Percentiles rank a stretch among this genome's conserved stretches.
Conservation (phyloP, 441 rosid genomes). For the Populus trichocarpa region DNA sequence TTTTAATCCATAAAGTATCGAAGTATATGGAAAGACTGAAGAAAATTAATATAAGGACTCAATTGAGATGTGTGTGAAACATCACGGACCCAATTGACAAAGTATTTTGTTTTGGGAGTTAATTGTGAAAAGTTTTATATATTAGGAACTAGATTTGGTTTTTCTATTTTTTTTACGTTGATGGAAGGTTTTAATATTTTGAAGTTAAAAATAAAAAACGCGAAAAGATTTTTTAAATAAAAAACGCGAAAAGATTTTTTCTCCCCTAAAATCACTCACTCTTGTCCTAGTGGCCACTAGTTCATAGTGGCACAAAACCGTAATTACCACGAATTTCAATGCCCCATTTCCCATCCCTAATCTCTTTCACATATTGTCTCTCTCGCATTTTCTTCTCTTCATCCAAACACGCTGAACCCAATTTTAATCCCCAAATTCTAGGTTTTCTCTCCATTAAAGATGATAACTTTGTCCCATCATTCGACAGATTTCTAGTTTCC, state of each 20-base stretch:
- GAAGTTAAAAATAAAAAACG: no score
- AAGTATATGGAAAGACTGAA: no score
- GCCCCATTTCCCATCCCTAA: background rate
- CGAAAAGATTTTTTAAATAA: no score
- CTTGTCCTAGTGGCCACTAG: background rate
- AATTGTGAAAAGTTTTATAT: background rate
- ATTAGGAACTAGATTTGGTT: background rate
- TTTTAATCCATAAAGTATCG: no score
- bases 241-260: no score
- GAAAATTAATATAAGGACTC: background rate
- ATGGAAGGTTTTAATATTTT: no score
- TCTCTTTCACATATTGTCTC: background rate
- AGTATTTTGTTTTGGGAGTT: background rate
- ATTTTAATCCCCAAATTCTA: background rate
- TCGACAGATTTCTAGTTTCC: background rate
- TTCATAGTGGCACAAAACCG: slow-evolving; percentile 2
- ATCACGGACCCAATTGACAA: background rate
- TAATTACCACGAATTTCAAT: background rate
- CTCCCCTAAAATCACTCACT: background rate
- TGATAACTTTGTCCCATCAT: background rate
- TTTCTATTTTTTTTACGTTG: no score
- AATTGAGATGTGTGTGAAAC: background rate
- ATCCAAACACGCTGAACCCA: background rate
- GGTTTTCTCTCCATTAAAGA: background rate
- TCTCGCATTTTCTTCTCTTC: background rate